Conservation (phyloP, 2,329 filamentous ascomycete species). For the Fonsecaea pugnacius region DNA sequence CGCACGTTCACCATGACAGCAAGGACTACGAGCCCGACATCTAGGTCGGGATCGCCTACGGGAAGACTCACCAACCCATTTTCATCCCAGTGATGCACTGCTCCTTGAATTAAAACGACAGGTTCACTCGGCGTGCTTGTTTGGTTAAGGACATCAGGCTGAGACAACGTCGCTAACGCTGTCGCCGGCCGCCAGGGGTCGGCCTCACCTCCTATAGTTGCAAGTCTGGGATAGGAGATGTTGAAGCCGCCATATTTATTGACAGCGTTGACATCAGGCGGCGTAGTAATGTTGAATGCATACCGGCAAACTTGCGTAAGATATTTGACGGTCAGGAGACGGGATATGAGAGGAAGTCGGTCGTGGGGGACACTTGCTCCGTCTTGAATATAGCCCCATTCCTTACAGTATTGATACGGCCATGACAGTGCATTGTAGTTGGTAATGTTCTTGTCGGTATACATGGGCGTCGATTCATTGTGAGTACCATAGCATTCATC, state of each 20-base stretch:
- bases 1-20: not conserved
- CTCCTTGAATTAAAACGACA: slow-evolving; percentile 72
- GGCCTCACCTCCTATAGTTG: slow-evolving; percentile 74
- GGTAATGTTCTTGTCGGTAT: slow-evolving; percentile 49
- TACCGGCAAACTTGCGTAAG: slow-evolving; percentile 65
- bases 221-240: slow-evolving; percentile 75
- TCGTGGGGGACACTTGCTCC: slow-evolving; percentile 69
- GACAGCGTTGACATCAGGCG: slow-evolving; percentile 67
- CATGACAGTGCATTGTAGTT: slow-evolving; percentile 54
- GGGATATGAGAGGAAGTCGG: slow-evolving; percentile 72
- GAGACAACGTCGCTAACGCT: slow-evolving; percentile 65
- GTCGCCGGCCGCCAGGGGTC: slow-evolving; percentile 81
- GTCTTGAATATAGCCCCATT: slow-evolving; percentile 79
- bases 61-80: not conserved
- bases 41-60: slow-evolving; percentile 50
- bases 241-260: slow-evolving; percentile 77
- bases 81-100: slow-evolving; percentile 75
- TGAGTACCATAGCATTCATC: slow-evolving; percentile 59
- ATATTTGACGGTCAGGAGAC: slow-evolving; percentile 68
- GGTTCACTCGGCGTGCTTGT: slow-evolving; percentile 67
- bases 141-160: slow-evolving; percentile 53
- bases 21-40: slow-evolving; percentile 16
- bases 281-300: slow-evolving; percentile 70
- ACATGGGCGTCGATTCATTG: slow-evolving; percentile 52
- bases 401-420: slow-evolving; percentile 62